Conservation (phyloP, 2,329 filamentous ascomycete genomes). For the Bipolaris bicolor region DNA sequence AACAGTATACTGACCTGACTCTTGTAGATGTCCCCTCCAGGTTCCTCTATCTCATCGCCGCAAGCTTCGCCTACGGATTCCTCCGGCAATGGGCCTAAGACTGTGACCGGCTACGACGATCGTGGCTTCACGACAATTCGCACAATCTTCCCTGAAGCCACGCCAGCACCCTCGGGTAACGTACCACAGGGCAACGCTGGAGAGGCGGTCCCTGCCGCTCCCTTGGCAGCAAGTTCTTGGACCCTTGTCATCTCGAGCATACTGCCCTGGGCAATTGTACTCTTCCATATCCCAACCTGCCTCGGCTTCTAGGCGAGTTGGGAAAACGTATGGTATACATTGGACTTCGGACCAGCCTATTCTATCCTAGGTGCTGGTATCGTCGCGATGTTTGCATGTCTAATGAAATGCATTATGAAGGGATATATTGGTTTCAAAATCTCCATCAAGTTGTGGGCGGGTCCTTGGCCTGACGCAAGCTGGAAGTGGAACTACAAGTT, state of each 20-base stretch:
- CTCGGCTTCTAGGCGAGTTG: slow-evolving; percentile 12
- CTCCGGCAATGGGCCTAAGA: slow-evolving; percentile 36
- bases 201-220: slow-evolving; percentile 12
- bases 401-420: slow-evolving; percentile 3
- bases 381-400: slow-evolving; percentile 7
- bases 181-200: slow-evolving; percentile 20
- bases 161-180: slow-evolving; percentile 8
- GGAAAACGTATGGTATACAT: background rate
- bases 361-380: slow-evolving; percentile 8
- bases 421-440: slow-evolving; percentile 19
- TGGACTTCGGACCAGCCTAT: slow-evolving; percentile 11
- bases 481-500: slow-evolving; percentile 15
- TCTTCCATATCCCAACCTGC: slow-evolving; percentile 10
- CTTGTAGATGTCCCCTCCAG: slow-evolving; percentile 58
- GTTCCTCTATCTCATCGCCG: slow-evolving; percentile 60
- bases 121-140: slow-evolving; percentile 58
- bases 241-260: slow-evolving; percentile 5
- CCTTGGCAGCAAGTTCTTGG: slow-evolving; percentile 7
- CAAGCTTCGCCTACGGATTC: slow-evolving; percentile 46
- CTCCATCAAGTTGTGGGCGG: slow-evolving; percentile 22
- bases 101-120: slow-evolving; percentile 55
- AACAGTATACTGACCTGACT: slow-evolving; percentile 22
- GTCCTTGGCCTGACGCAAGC: slow-evolving; percentile 7
- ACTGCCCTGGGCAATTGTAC: slow-evolving; percentile 9
- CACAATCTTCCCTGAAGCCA: slow-evolving; percentile 36